These are phyloP conservation scores for Metarhizium sp. DNA, from an alignment of 2,329 filamentous ascomycete species.

Conservation along the genomic window DNA sequence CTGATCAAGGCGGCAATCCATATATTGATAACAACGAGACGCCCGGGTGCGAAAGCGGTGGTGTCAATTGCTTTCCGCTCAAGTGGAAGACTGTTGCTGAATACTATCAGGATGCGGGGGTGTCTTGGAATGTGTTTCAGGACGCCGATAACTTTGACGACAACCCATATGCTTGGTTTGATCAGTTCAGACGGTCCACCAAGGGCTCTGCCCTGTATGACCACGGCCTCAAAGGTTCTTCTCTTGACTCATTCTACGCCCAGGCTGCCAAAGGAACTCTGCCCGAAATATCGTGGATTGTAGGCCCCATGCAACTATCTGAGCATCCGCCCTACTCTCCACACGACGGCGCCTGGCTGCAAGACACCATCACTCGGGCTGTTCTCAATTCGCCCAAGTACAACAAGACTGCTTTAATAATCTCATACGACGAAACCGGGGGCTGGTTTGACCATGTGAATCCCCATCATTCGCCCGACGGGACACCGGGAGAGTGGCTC, in stretches of 20 bases:
- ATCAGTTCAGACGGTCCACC: slow-evolving; percentile 38
- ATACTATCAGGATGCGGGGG: slow-evolving; percentile 35
- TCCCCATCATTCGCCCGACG: slow-evolving; percentile 38
- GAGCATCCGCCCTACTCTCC: slow-evolving; percentile 45
- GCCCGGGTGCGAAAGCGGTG: slow-evolving; percentile 29
- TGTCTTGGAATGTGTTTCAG: slow-evolving; percentile 42
- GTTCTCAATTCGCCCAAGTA: slow-evolving; percentile 40
- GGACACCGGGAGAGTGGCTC: slow-evolving; percentile 42
- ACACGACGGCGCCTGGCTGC: slow-evolving; percentile 44
- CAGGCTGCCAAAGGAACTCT: slow-evolving; percentile 40
- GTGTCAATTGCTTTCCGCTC: slow-evolving; percentile 42
- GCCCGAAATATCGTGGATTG: slow-evolving; percentile 41
- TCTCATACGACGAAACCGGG: slow-evolving; percentile 37
- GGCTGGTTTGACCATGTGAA: slow-evolving; percentile 45
- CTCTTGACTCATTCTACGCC: slow-evolving; percentile 38
- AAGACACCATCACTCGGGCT: slow-evolving; percentile 40
- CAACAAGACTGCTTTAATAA: slow-evolving; percentile 35
- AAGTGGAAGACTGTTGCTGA: slow-evolving; percentile 44
- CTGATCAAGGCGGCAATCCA: slow-evolving; percentile 31
- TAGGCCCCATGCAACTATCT: slow-evolving; percentile 38
- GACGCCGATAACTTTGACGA: slow-evolving; percentile 43
- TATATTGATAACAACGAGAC: slow-evolving; percentile 42
- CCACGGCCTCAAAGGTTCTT: slow-evolving; percentile 36
- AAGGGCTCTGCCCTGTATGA: slow-evolving; percentile 30
- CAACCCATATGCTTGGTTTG: slow-evolving; percentile 43